A percentile compares a stretch with the other conserved stretches of the same genome.
phyloP scores from a whole-genome alignment of 2,329 filamentous ascomycete genomes.

The Neoscytalidium dimidiatum region DNA sequence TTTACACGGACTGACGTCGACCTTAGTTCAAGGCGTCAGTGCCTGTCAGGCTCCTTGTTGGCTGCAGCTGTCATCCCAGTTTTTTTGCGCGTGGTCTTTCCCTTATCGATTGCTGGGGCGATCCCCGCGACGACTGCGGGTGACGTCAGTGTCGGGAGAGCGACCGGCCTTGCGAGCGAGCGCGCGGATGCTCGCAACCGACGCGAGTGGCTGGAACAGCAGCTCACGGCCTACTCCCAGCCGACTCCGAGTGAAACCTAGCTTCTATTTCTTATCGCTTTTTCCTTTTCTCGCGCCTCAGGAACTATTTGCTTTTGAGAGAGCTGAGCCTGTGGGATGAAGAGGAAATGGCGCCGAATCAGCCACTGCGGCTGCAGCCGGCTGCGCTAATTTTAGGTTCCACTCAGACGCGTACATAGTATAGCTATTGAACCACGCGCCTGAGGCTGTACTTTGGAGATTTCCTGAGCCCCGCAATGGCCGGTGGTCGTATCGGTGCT shows the following conservation, averaged over 20 bases:
- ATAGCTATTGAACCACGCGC: not conserved
- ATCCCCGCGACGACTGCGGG: not conserved
- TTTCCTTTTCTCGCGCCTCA: not conserved
- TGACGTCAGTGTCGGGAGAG: conserved; percentile 5
- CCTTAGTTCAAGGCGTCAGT: not conserved
- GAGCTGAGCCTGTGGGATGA: not conserved
- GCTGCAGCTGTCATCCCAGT: conserved; percentile 3
- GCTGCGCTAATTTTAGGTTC: not conserved
- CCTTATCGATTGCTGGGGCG: not conserved
- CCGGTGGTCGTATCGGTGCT: not conserved
- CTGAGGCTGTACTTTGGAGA: not conserved
- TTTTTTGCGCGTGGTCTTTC: not conserved
- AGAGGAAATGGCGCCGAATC: not conserved
- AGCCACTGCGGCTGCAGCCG: conserved; percentile 2
- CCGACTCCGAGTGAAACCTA: not conserved
- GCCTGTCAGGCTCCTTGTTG: not conserved
- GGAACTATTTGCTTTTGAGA: not conserved
- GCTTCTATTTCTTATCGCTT: not conserved
- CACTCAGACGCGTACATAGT: not conserved
- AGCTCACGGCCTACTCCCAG: not conserved
- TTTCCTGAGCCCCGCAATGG: not conserved
- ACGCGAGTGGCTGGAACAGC: not conserved
- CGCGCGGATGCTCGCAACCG: not conserved
- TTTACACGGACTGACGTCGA: not conserved
- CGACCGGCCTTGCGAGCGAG: not conserved